Evolutionary conservation across 225 moss, liverwort and hornwort genomes (phyloP), one percentile per base, ranked within the genome.

Genomic region (Takakia lepidozioides): DNA sequence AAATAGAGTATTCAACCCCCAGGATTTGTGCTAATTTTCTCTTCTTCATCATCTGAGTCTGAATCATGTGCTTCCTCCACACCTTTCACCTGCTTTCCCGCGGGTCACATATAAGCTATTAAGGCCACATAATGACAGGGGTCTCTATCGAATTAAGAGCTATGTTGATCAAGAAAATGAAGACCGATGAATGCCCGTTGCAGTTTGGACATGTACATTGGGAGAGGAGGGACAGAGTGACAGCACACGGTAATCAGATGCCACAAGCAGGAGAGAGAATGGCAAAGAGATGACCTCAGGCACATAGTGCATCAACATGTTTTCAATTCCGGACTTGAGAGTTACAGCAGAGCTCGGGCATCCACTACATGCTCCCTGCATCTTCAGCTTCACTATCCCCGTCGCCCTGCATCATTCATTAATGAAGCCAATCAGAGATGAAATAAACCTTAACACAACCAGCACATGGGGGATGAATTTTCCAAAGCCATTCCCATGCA

Each of bases 331-430:
- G 14, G 87, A 82, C 61, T 98, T 91, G 16, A 98, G 53, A 9
- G 91, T 91, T 0, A 98, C 91, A 52, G 98, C 87, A n/a, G 98
- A 98, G 51, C 91, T 98, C 32, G 91, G 91, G 48, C 98, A 98
- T 20, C 98, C 98, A 32, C 87, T 87, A 76, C 98, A 98, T 23
- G 98, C 85, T 26, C 98, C 98, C 63, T 98, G 98, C 98, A 98
- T 91, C 65, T 91, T 91, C 57, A 98, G 64, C 4, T 78, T 85
- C 17, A 98, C 87, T 34, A 98, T 81, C 6, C 98, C 91, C 19
- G 73, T 74, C 2, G 87, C 83, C 9, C 80, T 80, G 68, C 24
- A 42, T 30, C 27, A 69, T 8, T 32, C 11, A 11, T 32, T n/a
- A n/a, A n/a, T n/a, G n/a, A n/a, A n/a, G n/a, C n/a, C n/a, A n/a